Evolutionary conservation across 75 land plant genomes (phyloP).

Genomic region (Cunninghamia lanceolata): DNA sequence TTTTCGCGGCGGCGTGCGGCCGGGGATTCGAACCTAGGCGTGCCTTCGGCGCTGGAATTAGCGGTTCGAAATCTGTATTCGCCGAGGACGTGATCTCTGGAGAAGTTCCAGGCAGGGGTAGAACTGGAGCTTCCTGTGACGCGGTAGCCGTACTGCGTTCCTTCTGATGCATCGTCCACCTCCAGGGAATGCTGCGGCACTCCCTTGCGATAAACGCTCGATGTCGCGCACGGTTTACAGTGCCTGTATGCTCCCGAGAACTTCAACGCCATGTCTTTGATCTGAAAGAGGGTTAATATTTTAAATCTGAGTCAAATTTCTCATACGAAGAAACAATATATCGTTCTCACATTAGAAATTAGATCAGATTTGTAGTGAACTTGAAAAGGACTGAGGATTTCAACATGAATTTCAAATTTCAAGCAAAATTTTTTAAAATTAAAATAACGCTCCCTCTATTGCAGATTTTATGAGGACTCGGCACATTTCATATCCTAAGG

Average conservation of each 20-base stretch:
- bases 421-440: neutral
- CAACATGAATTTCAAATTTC: neutral
- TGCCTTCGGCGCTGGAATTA: slow-evolving; percentile 55
- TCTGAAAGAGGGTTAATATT: slow-evolving; percentile 31
- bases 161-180: slow-evolving; percentile 53
- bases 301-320: neutral
- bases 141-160: slow-evolving; percentile 40
- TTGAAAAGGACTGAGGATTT: neutral
- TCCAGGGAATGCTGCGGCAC: slow-evolving; percentile 19
- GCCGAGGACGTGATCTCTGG: slow-evolving; percentile 22
- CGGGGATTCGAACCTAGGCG: slow-evolving; percentile 48
- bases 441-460: too few species aligned
- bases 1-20: slow-evolving; percentile 1
- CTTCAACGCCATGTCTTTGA: slow-evolving; percentile 90
- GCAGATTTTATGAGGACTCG: neutral
- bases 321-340: neutral
- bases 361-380: neutral
- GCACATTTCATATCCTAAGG: neutral
- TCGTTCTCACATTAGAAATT: neutral
- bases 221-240: slow-evolving; percentile 78
- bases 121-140: slow-evolving; percentile 39
- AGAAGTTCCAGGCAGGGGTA: slow-evolving; percentile 55
- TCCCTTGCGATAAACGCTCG: slow-evolving; percentile 19
- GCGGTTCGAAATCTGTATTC: slow-evolving; percentile 30
- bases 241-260: slow-evolving; percentile 87